A percentile compares a stretch with the other conserved stretches of the same genome.
These are phyloP conservation scores for Nigrospora sphaerica DNA, from an alignment of 2,329 filamentous ascomycete species.

Conservation along the genomic window DNA sequence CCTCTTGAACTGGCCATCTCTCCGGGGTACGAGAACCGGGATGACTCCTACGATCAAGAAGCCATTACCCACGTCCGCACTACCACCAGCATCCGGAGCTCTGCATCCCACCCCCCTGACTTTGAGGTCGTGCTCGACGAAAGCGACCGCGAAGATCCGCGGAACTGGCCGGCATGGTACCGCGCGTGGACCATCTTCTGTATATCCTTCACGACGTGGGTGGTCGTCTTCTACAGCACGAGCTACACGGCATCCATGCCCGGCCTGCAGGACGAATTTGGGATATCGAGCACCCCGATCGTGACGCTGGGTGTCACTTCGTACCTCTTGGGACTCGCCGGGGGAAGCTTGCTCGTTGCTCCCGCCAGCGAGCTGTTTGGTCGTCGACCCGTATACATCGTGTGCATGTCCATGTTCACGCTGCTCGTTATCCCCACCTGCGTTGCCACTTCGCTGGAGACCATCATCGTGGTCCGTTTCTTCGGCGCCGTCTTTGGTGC, in stretches of 20 bases:
- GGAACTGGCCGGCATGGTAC: constrained; percentile 56
- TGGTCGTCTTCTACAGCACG: constrained; percentile 66
- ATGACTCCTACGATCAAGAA: constrained; percentile 26
- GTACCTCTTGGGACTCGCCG: constrained; percentile 68
- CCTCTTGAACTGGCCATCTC: constrained; percentile 18
- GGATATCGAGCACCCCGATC: constrained; percentile 47
- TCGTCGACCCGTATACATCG: constrained; percentile 60
- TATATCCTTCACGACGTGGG: constrained; percentile 39
- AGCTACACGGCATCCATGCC: constrained; percentile 68
- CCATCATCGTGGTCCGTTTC: constrained; percentile 67
- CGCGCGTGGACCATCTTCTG: constrained; percentile 35
- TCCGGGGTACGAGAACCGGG: constrained; percentile 20
- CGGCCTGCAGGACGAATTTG: constrained; percentile 62
- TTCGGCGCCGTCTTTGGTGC: constrained; percentile 67
- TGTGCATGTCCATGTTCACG: constrained; percentile 56
- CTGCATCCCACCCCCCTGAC: constrained; percentile 40
- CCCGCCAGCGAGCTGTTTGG: constrained; percentile 68
- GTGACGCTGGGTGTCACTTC: constrained; percentile 71
- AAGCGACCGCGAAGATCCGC: constrained; percentile 56
- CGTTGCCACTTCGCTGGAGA: constrained; percentile 58
- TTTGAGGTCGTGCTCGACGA: constrained; percentile 70
- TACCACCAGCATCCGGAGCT: constrained; percentile 33
- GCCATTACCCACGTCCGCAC: constrained; percentile 37
- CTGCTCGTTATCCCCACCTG: constrained; percentile 67
- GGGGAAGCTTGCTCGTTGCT: constrained; percentile 65